Base-by-base conservation (phyloP, 495 filamentous ascomycete species). In the Penicillium verhagenii region DNA sequence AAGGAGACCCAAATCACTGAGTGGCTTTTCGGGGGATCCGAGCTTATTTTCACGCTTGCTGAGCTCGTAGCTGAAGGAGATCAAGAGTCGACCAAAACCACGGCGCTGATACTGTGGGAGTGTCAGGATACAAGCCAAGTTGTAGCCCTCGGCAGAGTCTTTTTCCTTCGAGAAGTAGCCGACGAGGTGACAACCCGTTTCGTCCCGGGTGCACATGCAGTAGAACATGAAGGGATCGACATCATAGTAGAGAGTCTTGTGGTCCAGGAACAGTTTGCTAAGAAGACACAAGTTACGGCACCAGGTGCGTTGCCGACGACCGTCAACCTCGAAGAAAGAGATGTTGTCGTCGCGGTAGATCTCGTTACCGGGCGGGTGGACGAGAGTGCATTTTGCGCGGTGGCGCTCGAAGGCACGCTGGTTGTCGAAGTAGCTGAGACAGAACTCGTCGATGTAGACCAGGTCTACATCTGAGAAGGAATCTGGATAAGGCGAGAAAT, bases 231-330 rank as follows among this genome's bases (percentile, higher is more conserved):
- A 98, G 8, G 94, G 94, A 65, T 98, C 94, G 49, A 98, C 94
- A 63, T 98, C 94, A 74, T 97, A 98, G 80, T 96, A 98, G n/a
- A 98, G 87, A 7, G 94, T 97, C 71, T 98, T 98, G 76, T 97
- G 94, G 62, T 97, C 94, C 23, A 98, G 84, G 73, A 98, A 98
- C 66, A 97, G 87, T 66, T 98, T 98, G 53, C 84, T 91, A 5
- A 98, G 79, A 0, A 98, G 79, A 70, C 94, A 97, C 20, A 98
- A 80, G 60, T 98, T 98, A 5, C 94, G 90, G 58, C 95, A 97
- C 92, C 92, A 98, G 3, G 90, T 95, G 10, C 93, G 82, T 64
- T 98, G 94, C n/a, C 94, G 81, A 14, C 92, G 83, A 4, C 94
- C 94, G 64, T 98, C 94, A 55, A 98, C 95, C 71, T 98, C 94